Conservation (phyloP, 2,329 filamentous ascomycete genomes). For the Huntiella moniliformis region DNA sequence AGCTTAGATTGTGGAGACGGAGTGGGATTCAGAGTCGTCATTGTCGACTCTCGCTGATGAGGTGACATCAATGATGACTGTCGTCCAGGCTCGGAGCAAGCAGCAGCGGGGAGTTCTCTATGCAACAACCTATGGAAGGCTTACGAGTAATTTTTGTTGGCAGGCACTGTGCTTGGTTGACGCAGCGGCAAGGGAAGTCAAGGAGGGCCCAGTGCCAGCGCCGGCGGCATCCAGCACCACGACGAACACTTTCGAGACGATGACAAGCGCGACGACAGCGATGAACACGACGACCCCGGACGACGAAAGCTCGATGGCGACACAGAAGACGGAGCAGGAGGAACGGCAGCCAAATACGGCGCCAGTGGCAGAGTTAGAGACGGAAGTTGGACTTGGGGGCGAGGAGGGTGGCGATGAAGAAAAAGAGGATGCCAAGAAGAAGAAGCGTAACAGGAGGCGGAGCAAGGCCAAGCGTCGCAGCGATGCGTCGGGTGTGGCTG, state of each 20-base stretch:
- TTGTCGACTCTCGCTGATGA: too few species aligned
- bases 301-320: slow-evolving; percentile 8
- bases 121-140: slow-evolving; percentile 10
- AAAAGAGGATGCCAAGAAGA: slow-evolving; percentile 9
- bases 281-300: too few species aligned
- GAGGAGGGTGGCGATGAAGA: slow-evolving; percentile 2
- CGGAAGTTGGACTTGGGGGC: neutral
- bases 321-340: neutral
- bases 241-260: too few species aligned
- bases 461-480: slow-evolving; percentile 11
- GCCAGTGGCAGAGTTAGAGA: neutral
- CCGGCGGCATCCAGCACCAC: too few species aligned
- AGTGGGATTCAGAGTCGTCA: too few species aligned
- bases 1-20: slow-evolving; percentile 7
- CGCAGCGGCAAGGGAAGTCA: too few species aligned
- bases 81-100: too few species aligned
- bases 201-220: too few species aligned
- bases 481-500: slow-evolving; percentile 12
- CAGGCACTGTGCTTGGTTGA: slow-evolving; percentile 3
- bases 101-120: too few species aligned
- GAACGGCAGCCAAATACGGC: neutral
- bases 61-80: too few species aligned
- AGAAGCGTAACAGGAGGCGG: slow-evolving; percentile 9
- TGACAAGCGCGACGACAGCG: too few species aligned
- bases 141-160: slow-evolving; percentile 12